Evolutionary conservation across 2,329 filamentous ascomycete species (phyloP), one percentile per base, ranked within the genome.

Genomic region (Onygenales sp.): DNA sequence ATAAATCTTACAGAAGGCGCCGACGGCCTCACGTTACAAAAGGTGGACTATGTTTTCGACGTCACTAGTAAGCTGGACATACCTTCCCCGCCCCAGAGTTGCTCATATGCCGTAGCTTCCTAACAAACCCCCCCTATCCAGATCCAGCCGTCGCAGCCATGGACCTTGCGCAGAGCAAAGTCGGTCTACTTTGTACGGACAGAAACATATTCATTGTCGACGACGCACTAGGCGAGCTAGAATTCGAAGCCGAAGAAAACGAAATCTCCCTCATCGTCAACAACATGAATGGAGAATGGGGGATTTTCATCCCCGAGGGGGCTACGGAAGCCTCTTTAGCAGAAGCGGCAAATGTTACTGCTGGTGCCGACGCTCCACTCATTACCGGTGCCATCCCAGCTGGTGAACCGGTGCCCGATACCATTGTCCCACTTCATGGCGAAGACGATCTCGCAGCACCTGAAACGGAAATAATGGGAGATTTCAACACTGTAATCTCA

Each of bases 231-330:
- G 69, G 69, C 52, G 71, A 72, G 60, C 60, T 68, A n/a, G 70
- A 73, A 57, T 74, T 73, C 42, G 71, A 74, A 58, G 66, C 52
- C 1, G 72, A 73, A 2, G 71, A 74, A 57, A 72, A 71, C 45
- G 71, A 74, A 60, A 39, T 60, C 8, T 52, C 52, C 7, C 54
- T 60, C 5, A 61, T 56, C 33, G 53, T 60, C 17, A 55, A 55
- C 21, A 55, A 59, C 43, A 50, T 58, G 32, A 55, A 57, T 51
- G 60, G 60, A 14, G 60, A 63, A 39, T 63, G 59, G 55, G 60
- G 51, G 21, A 43, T 71, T 33, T 71, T 72, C 50, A 32, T 69
- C 5, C 68, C 66, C 0, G 47, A 58, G 17, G 57, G 57, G 7
- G 63, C 61, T 21, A 32, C 3, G 8, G 21, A 2, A 9, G 21